A percentile compares a stretch with the other conserved stretches of the same genome.
phyloP scores from a whole-genome alignment of 768 basidiomycete genomes.

The Suillus weaverae region DNA sequence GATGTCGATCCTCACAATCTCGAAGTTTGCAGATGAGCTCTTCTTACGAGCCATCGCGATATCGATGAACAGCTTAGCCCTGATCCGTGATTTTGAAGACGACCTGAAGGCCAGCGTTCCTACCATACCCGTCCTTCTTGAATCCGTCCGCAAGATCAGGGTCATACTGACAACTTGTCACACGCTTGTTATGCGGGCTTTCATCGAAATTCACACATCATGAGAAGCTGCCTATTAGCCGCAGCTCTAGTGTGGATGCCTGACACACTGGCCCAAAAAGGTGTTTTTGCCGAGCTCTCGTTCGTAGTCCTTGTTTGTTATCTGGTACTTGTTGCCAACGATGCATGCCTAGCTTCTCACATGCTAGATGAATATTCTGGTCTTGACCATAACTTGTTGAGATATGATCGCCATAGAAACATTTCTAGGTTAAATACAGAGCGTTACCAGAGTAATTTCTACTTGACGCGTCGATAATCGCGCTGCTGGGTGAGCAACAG shows the following conservation, averaged over 20 bases:
- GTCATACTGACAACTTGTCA: not conserved
- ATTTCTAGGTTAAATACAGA: not conserved
- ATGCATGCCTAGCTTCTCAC: not conserved
- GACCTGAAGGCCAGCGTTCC: not conserved
- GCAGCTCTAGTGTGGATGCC: not conserved
- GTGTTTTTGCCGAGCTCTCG: not conserved
- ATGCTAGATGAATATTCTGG: not conserved
- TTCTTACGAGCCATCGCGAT: not conserved
- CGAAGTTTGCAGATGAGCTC: not conserved
- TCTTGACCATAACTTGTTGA: not conserved
- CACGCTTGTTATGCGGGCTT: not conserved
- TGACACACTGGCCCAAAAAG: not conserved
- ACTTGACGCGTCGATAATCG: constrained; percentile 79
- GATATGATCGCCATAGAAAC: not conserved
- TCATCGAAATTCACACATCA: not conserved
- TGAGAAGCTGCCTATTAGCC: not conserved
- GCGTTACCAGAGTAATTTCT: constrained; percentile 15
- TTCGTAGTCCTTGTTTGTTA: not conserved
- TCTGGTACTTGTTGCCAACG: not conserved
- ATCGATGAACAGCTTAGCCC: not conserved
- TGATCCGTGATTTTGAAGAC: not conserved
- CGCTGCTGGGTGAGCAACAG: constrained; percentile 85
- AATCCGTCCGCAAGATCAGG: not conserved
- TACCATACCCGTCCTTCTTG: not conserved
- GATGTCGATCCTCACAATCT: not conserved